phyloP scores from a whole-genome alignment of 192 early-diverging fungal species.

The Entomortierella chlamydospora region DNA sequence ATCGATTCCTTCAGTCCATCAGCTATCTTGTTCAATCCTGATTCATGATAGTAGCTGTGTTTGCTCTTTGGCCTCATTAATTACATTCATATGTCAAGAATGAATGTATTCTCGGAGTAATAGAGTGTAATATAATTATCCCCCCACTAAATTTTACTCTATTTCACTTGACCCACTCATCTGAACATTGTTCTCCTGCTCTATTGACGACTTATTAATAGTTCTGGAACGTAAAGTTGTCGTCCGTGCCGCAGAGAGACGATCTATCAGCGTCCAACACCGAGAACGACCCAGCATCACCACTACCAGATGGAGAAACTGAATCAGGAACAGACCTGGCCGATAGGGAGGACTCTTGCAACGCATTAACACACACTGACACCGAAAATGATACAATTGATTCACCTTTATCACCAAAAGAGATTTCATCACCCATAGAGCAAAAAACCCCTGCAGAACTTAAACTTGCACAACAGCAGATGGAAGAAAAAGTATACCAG shows the following conservation, averaged over 20 bases:
- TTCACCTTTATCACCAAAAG: not conserved
- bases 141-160: too few species aligned
- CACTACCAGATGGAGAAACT: not conserved
- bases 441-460: slow-evolving; percentile 56
- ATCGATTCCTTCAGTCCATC: not conserved
- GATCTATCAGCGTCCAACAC: not conserved
- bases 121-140: not conserved
- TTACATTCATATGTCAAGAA: too few species aligned
- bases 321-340: not conserved
- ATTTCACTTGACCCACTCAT: too few species aligned
- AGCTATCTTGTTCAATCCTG: not conserved
- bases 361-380: not conserved
- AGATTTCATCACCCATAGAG: not conserved
- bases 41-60: not conserved
- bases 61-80: too few species aligned
- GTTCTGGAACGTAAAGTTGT: slow-evolving; percentile 74
- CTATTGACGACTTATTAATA: slow-evolving; percentile 23
- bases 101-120: slow-evolving; percentile 1
- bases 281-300: not conserved
- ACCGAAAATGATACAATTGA: not conserved
- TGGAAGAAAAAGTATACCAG: slow-evolving; percentile 89
- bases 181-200: not conserved
- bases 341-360: not conserved
- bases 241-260: slow-evolving; percentile 37
- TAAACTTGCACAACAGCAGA: slow-evolving; percentile 70